Percentiles rank a stretch among this genome's conserved stretches.
These are phyloP conservation scores for Pueraria montana DNA, from an alignment of 306 rosid species.

Conservation along the genomic window DNA sequence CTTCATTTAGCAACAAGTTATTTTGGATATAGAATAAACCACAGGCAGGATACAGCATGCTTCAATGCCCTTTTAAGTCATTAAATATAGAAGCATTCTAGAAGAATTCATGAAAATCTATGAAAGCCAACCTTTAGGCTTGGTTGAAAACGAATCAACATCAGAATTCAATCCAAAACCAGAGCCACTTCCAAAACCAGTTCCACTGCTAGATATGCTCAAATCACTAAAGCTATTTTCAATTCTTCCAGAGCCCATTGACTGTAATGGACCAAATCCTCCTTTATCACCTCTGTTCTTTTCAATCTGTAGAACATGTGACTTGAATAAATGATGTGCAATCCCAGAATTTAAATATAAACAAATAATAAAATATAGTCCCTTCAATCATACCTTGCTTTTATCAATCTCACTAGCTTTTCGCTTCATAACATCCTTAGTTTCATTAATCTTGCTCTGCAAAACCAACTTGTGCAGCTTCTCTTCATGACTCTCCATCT, in stretches of 20 bases:
- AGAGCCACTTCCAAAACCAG: constrained; percentile 93
- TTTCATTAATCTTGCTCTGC: constrained; percentile 96
- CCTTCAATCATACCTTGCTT: constrained; percentile 82
- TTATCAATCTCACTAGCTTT: constrained; percentile 99
- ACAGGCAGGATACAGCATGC: constrained; percentile 16
- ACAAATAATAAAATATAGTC: not conserved
- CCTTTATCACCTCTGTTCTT: constrained; percentile 92
- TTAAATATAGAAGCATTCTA: constrained; percentile 25
- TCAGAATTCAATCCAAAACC: constrained; percentile 82
- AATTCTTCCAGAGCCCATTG: constrained; percentile 94
- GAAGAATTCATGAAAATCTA: constrained; percentile 36
- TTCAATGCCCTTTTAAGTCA: constrained; percentile 38
- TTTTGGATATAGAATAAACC: constrained; percentile 36
- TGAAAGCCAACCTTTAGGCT: constrained; percentile 80
- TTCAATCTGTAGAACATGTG: constrained; percentile 75
- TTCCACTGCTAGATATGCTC: constrained; percentile 83
- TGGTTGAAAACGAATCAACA: constrained; percentile 76
- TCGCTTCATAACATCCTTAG: constrained; percentile 96
- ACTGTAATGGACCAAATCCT: constrained; percentile 79
- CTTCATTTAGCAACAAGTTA: constrained; percentile 38
- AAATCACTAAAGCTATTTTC: constrained; percentile 80
- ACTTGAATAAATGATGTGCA: constrained; percentile 7
- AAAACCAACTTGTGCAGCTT: constrained; percentile 89
- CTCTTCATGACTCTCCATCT: constrained; percentile 99
- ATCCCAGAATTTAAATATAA: constrained; percentile 1